A percentile compares a stretch with the other conserved stretches of the same genome.
These are phyloP conservation scores for Backusella liffmaniae DNA, from an alignment of 192 early-diverging fungal species.

Conservation along the genomic window DNA sequence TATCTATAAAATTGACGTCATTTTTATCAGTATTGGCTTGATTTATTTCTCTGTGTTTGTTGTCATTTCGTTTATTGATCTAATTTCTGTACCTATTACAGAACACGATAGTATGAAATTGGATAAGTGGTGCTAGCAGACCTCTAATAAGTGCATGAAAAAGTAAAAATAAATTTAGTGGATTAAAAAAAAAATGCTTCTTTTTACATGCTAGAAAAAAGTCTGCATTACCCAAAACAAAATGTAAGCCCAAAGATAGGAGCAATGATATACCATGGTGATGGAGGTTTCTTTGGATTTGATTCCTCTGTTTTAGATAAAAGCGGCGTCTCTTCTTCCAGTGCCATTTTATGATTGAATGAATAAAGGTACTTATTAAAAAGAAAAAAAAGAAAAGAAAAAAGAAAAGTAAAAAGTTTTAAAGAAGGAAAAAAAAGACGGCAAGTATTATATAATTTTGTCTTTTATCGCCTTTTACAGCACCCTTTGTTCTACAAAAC, in stretches of 20 bases:
- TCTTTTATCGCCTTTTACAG: background rate
- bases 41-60: background rate
- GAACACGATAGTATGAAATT: slow-evolving; percentile 35
- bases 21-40: background rate
- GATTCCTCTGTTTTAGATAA: slow-evolving; percentile 3
- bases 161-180: background rate
- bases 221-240: background rate
- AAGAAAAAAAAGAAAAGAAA: background rate
- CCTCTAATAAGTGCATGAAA: background rate
- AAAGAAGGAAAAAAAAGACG: background rate
- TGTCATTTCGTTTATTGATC: background rate
- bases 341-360: background rate
- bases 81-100: slow-evolving; percentile 28
- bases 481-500: background rate
- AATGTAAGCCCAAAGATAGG: slow-evolving; percentile 16
- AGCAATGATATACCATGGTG: slow-evolving; percentile 11
- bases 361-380: background rate
- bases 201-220: background rate
- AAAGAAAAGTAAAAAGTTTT: background rate
- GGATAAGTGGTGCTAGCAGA: slow-evolving; percentile 22
- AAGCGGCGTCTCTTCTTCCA: slow-evolving; percentile 6
- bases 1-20: slow-evolving; percentile 21
- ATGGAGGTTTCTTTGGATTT: slow-evolving; percentile 9
- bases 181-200: background rate
- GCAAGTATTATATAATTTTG: slow-evolving; percentile 4